phyloP scores from a whole-genome alignment of 2,329 filamentous ascomycete species.

The Cladosporium phlei region DNA sequence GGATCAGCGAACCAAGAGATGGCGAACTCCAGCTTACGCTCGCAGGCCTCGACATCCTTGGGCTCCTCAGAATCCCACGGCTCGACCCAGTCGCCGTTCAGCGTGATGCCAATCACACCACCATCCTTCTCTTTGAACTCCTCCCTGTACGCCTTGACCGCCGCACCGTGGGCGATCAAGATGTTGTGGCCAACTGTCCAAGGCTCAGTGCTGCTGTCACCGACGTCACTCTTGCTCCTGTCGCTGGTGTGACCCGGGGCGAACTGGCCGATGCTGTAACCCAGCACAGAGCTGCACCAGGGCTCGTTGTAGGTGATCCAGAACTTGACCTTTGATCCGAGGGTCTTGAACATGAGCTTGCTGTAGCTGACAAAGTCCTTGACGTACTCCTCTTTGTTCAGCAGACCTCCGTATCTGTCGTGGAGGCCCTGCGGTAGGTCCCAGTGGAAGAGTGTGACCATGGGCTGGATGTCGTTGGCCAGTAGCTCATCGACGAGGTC shows the following conservation, averaged over 20 bases:
- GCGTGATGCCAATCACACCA: conserved; percentile 79
- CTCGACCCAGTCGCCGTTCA: conserved; percentile 69
- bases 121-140: conserved; percentile 70
- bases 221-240: conserved; percentile 62
- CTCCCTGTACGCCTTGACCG: conserved; percentile 76
- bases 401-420: conserved; percentile 72
- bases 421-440: conserved; percentile 75
- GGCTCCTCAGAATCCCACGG: conserved; percentile 78
- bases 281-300: conserved; percentile 76
- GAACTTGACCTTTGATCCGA: conserved; percentile 70
- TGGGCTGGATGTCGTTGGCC: conserved; percentile 69
- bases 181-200: conserved; percentile 81
- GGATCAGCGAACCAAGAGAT: conserved; percentile 88
- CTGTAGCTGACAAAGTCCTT: conserved; percentile 77
- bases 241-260: conserved; percentile 80
- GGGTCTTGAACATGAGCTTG: conserved; percentile 66
- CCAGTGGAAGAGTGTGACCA: conserved; percentile 85
- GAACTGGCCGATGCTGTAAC: conserved; percentile 72
- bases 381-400: conserved; percentile 78
- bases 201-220: conserved; percentile 70
- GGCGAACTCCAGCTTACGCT: conserved; percentile 80
- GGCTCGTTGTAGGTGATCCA: conserved; percentile 64
- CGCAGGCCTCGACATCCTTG: conserved; percentile 66
- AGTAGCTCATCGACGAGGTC: conserved; percentile 74
- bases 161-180: conserved; percentile 71